phyloP scores from a whole-genome alignment of 306 rosid genomes.

The Cyclanthera cordifolia region DNA sequence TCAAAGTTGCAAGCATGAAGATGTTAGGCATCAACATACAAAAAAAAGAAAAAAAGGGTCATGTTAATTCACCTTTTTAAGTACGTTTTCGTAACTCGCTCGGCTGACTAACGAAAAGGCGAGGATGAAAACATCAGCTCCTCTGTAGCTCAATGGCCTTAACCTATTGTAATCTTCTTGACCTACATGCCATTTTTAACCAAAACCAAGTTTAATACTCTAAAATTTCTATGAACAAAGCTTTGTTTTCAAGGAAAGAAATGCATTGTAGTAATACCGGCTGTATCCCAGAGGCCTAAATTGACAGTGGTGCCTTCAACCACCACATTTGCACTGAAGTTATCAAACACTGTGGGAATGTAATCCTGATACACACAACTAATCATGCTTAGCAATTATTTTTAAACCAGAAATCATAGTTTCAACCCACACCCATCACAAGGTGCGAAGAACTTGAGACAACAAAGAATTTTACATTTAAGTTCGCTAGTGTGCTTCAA shows the following conservation, averaged over 20 bases:
- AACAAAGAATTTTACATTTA: too few species aligned
- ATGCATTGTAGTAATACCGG: constrained; percentile 38
- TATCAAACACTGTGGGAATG: constrained; percentile 83
- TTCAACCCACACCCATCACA: too few species aligned
- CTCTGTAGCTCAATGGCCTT: constrained; percentile 92
- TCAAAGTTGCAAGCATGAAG: neutral
- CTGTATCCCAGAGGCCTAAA: constrained; percentile 93
- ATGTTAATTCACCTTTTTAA: constrained; percentile 57
- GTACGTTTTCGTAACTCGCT: constrained; percentile 74
- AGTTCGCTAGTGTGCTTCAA: too few species aligned
- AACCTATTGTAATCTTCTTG: constrained; percentile 89
- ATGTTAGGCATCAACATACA: neutral
- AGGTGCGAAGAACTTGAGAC: too few species aligned
- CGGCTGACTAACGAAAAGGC: constrained; percentile 79
- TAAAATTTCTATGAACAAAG: neutral
- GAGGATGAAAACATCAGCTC: constrained; percentile 81
- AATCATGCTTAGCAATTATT: neutral
- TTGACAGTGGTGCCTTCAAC: constrained; percentile 79
- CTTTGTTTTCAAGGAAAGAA: neutral
- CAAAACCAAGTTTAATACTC: neutral
- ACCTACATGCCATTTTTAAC: constrained; percentile 24
- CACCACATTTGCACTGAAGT: constrained; percentile 89
- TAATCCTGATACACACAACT: constrained; percentile 52
- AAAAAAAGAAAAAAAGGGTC: too few species aligned
- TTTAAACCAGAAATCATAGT: too few species aligned